Conservation (phyloP, 495 filamentous ascomycete species). For the Recurvomyces mirabilis region DNA sequence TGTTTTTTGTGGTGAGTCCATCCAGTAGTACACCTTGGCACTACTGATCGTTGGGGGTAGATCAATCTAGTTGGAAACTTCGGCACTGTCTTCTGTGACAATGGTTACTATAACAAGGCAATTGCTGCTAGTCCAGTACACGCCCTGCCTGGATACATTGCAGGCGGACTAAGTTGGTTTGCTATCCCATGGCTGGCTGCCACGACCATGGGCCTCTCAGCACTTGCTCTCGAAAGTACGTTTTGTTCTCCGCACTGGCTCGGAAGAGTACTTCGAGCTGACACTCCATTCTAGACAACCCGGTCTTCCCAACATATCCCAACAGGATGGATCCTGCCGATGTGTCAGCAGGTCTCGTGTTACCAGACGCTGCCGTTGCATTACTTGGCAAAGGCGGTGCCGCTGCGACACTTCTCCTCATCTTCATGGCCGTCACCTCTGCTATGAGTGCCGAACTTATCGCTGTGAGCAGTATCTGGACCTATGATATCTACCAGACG, state of each 20-base stretch:
- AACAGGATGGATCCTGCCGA: constrained; percentile 61
- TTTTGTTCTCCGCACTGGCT: constrained; percentile 70
- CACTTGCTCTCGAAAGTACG: constrained; percentile 73
- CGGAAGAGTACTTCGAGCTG: too few relatives aligned
- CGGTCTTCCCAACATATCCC: constrained; percentile 62
- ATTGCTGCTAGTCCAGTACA: constrained; percentile 84
- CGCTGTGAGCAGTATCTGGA: constrained; percentile 84
- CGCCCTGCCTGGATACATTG: constrained; percentile 83
- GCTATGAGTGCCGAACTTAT: constrained; percentile 85
- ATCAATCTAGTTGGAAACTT: constrained; percentile 51
- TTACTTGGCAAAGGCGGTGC: constrained; percentile 82
- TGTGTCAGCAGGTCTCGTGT: constrained; percentile 74
- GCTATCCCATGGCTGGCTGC: constrained; percentile 90
- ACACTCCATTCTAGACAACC: too few relatives aligned
- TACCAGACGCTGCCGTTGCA: constrained; percentile 83
- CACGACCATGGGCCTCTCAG: constrained; percentile 88
- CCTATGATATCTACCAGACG: constrained; percentile 70
- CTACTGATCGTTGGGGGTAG: too few relatives aligned
- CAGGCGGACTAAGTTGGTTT: constrained; percentile 88
- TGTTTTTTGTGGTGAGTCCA: constrained; percentile 96
- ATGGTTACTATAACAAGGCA: constrained; percentile 80
- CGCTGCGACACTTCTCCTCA: constrained; percentile 66
- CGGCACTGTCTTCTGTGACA: constrained; percentile 27
- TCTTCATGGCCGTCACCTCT: constrained; percentile 94
- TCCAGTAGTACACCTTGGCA: too few relatives aligned